Base-by-base conservation (phyloP, 441 rosid species). In the Adansonia rubrostipa region DNA sequence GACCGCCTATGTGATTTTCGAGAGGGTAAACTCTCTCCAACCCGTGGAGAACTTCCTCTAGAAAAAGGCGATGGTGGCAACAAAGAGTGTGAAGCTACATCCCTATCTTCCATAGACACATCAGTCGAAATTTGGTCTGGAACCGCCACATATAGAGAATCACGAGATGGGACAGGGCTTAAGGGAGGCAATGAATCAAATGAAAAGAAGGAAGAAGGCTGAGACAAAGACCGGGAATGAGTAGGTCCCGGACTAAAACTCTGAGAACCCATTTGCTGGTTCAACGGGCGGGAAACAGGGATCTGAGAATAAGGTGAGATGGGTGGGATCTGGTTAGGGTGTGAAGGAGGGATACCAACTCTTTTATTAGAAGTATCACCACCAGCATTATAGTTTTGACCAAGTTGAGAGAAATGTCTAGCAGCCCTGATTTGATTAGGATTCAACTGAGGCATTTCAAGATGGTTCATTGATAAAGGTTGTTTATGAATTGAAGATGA, bases 201-300 rank as follows among this genome's bases (percentile, higher is more conserved):
- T 0, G 93, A 93, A 84, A 92, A 93, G 76, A 92, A 87, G 1
- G 94, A 87, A 0, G 89, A 82, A 1, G 98, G 98, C 71, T 96
- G 99, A 5, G 99, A 94, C 66, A 96, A 78, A 73, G 99, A 96
- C 73, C 97, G 86, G 0, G 97, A 94, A 69, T 96, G 99, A 63
- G 87, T 77, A 17, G 90, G 87, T 14, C 86, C 92, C 0, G 88
- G 83, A 73, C 84, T 80, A 51, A 86, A 90, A 74, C 72, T 84
- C 82, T 78, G 92, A 0, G 89, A 80, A 77, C 89, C 86, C 83
- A 83, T 65, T 77, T 87, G 96, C 82, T 81, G 94, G 83, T 80
- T 89, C 17, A 68, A 54, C 1, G 88, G 87, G 74, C 93, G 83
- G 67, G 92, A 82, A 79, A 78, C 87, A 1, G 90, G 93, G 90